Evolutionary conservation across 202 grass and related monocot species (phyloP).

Genomic region (Dendrocalamus latiflorus): DNA sequence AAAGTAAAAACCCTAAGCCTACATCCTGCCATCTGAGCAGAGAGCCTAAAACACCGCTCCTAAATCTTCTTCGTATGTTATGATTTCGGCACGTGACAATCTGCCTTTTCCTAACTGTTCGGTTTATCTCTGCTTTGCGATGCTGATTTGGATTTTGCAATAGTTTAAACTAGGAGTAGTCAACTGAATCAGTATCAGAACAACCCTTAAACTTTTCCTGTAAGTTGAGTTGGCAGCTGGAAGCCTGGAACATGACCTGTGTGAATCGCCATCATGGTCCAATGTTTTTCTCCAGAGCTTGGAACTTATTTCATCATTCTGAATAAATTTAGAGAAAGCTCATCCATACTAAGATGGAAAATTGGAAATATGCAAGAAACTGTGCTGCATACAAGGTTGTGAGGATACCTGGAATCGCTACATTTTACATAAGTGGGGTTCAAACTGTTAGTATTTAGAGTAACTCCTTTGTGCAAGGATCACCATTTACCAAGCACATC

Average conservation of each 20-base stretch:
- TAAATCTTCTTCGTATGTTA: too few species aligned
- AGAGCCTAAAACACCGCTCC: too few species aligned
- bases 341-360: not conserved
- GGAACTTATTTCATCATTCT: not conserved
- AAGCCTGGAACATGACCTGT: not conserved
- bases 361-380: not conserved
- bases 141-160: not conserved
- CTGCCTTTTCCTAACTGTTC: not conserved
- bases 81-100: too few species aligned
- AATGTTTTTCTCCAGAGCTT: not conserved
- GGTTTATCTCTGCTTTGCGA: not conserved
- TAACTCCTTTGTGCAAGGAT: conserved; percentile 10
- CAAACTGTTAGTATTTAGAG: not conserved
- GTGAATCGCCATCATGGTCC: not conserved
- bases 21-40: too few species aligned
- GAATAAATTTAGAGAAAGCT: not conserved
- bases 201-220: not conserved
- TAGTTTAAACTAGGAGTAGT: not conserved
- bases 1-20: too few species aligned
- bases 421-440: not conserved
- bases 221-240: not conserved
- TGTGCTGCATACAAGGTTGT: not conserved
- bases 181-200: not conserved
- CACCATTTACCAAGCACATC: not conserved
- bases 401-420: not conserved